Conservation (phyloP, 768 basidiomycete species). For the Kwoniella shandongensis region DNA sequence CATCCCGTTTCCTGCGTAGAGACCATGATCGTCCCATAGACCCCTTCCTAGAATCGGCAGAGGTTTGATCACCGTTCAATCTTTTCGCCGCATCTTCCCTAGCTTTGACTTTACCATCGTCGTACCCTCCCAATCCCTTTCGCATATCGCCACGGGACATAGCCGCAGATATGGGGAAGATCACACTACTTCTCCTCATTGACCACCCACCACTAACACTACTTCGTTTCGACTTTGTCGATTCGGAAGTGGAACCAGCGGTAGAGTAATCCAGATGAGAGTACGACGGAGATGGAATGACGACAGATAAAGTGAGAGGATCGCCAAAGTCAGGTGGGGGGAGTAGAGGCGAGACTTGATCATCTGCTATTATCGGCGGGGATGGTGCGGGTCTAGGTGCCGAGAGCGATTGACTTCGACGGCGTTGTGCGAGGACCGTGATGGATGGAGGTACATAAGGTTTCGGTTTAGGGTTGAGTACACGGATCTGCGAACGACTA, state of each 20-base stretch:
- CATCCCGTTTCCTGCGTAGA: constrained; percentile 11
- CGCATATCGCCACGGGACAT: constrained; percentile 26
- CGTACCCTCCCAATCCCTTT: constrained; percentile 17
- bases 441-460: constrained; percentile 10
- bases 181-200: constrained; percentile 6
- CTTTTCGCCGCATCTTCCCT: constrained; percentile 19
- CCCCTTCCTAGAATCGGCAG: constrained; percentile 2
- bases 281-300: constrained; percentile 23
- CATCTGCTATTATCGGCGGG: constrained; percentile 6
- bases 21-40: constrained; percentile 9
- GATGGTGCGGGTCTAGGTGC: constrained; percentile 24
- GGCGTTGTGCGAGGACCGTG: constrained; percentile 14
- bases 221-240: background rate
- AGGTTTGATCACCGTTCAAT: background rate
- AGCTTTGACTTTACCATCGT: constrained; percentile 18
- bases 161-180: constrained; percentile 19
- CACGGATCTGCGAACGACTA: background rate
- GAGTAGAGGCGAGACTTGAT: constrained; percentile 14
- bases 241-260: constrained; percentile 17
- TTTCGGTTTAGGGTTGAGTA: constrained; percentile 1
- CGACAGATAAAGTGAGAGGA: constrained; percentile 20
- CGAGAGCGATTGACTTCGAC: constrained; percentile 29
- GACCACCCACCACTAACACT: constrained; percentile 2
- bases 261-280: constrained; percentile 29
- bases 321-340: constrained; percentile 26